Evolutionary conservation across 164 flowering plant genomes (phyloP).

Genomic region (Brasenia schreberi): DNA sequence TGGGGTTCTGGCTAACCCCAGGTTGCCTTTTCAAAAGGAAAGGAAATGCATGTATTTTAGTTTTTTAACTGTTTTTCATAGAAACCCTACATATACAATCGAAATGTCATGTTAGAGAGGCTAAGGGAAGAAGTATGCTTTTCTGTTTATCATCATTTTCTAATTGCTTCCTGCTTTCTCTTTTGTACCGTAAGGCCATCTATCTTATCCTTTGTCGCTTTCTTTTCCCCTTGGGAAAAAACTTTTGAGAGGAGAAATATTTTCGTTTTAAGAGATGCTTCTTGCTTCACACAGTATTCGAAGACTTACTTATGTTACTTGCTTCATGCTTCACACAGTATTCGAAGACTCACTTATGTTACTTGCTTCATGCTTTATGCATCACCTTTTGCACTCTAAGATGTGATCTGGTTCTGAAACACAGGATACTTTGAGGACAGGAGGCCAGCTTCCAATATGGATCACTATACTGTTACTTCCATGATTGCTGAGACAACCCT

Average conservation of each 20-base stretch:
- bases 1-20: no score
- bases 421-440: constrained; percentile 33
- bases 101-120: no score
- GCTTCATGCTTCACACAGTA: not conserved
- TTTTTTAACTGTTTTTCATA: no score
- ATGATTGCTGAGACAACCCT: constrained; percentile 32
- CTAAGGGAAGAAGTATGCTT: not conserved
- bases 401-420: not conserved
- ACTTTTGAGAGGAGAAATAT: no score
- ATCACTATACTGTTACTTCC: constrained; percentile 27
- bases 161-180: not conserved
- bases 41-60: no score
- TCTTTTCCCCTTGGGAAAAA: no score
- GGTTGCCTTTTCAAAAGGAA: no score
- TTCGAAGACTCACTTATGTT: no score
- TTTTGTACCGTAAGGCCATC: no score
- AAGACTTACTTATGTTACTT: not conserved
- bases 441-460: constrained; percentile 39
- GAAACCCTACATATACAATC: not conserved
- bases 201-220: no score
- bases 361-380: not conserved
- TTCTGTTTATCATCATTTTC: not conserved
- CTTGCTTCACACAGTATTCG: no score
- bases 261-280: no score
- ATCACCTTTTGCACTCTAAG: not conserved